Evolutionary conservation across 2,329 filamentous ascomycete species (phyloP).

Genomic region (Fusarium equiseti): DNA sequence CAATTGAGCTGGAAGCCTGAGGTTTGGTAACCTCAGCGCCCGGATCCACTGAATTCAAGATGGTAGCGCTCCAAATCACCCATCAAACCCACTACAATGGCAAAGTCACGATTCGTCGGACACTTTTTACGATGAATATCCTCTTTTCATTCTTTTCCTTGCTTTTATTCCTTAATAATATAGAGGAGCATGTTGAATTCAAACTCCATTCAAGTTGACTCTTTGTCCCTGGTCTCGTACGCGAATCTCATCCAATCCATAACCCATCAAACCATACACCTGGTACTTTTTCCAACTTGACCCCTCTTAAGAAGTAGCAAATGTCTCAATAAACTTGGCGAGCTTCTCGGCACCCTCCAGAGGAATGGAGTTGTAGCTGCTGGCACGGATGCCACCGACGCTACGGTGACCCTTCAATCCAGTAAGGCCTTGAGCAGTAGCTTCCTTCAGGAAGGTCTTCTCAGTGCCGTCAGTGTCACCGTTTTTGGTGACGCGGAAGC

Average conservation of each 20-base stretch:
- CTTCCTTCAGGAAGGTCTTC: conserved; percentile 82
- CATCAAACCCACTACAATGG: not conserved
- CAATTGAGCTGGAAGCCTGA: conserved; percentile 2
- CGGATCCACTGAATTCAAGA: conserved; percentile 11
- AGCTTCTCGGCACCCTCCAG: conserved; percentile 76
- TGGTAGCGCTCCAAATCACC: not conserved
- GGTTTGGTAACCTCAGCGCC: conserved; percentile 15
- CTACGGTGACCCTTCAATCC: conserved; percentile 91
- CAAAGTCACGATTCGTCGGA: not conserved
- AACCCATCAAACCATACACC: conserved; percentile 6
- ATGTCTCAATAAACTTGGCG: conserved; percentile 69
- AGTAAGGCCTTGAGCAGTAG: conserved; percentile 74
- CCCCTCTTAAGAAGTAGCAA: conserved; percentile 53
- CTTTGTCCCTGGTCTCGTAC: not conserved
- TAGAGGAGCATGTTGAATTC: conserved; percentile 43
- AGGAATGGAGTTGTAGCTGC: conserved; percentile 89
- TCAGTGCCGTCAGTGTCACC: conserved; percentile 77
- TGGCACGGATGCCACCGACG: conserved; percentile 77
- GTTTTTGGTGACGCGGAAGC: conserved; percentile 78
- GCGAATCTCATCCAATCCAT: not conserved
- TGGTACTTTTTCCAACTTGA: not conserved
- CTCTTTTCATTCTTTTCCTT: not conserved
- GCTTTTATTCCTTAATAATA: not conserved
- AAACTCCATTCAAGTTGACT: conserved; percentile 29
- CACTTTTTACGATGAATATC: not conserved